phyloP scores from a whole-genome alignment of 202 grass and related monocot genomes.

The Carex arenaria region DNA sequence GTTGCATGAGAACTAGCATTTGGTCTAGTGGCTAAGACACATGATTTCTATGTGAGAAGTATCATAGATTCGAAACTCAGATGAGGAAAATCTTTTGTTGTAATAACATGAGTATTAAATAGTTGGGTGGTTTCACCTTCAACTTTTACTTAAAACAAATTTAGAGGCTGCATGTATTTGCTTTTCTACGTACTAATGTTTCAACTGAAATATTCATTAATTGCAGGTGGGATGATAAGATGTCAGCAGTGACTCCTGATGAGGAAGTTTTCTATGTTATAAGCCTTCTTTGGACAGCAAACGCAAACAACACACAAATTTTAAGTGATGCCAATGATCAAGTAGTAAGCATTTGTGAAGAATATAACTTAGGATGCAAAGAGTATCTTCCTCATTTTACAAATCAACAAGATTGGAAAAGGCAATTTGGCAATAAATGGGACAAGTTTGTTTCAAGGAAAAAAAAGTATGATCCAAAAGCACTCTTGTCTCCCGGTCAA shows the following conservation, averaged over 20 bases:
- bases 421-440: slow-evolving; percentile 69
- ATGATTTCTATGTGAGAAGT: too few species aligned
- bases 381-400: slow-evolving; percentile 54
- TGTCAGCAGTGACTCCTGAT: slow-evolving; percentile 54
- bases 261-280: slow-evolving; percentile 65
- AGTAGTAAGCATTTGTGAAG: slow-evolving; percentile 49
- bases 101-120: too few species aligned
- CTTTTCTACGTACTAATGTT: not conserved
- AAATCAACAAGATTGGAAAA: slow-evolving; percentile 26
- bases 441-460: slow-evolving; percentile 53
- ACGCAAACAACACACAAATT: not conserved
- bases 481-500: slow-evolving; percentile 59
- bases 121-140: too few species aligned
- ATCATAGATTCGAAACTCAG: too few species aligned
- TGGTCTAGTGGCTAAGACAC: not conserved
- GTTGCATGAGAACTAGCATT: not conserved
- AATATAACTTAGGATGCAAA: slow-evolving; percentile 45
- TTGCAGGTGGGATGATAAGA: slow-evolving; percentile 53
- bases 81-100: too few species aligned
- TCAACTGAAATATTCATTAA: not conserved
- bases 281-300: slow-evolving; percentile 40
- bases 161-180: not conserved
- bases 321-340: slow-evolving; percentile 44
- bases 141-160: too few species aligned
- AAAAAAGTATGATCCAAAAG: slow-evolving; percentile 69